A percentile compares a stretch with the other conserved stretches of the same genome.
These are phyloP conservation scores for Herpomyces periplanetae DNA, from an alignment of 2,329 filamentous ascomycete species.

Conservation along the genomic window DNA sequence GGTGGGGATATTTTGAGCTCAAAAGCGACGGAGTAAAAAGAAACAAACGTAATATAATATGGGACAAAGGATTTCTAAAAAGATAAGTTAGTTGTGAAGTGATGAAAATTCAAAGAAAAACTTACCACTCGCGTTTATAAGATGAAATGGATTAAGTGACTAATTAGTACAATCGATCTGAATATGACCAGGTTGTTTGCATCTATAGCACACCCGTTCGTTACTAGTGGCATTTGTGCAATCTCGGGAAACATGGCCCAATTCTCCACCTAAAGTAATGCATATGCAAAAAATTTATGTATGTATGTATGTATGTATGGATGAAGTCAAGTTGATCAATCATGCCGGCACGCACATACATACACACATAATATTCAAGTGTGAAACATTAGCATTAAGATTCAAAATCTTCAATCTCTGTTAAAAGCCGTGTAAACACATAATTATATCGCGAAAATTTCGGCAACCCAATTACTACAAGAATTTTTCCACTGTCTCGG, in stretches of 20 bases:
- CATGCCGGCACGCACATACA: background rate
- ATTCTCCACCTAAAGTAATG: constrained; percentile 20
- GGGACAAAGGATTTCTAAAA: constrained; percentile 1
- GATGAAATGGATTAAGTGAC: constrained; percentile 2
- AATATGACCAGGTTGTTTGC: constrained; percentile 48
- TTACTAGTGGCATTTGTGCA: constrained; percentile 63
- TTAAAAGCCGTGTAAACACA: too few species aligned
- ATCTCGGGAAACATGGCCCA: constrained; percentile 75
- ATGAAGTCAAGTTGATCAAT: background rate
- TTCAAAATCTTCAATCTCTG: too few species aligned
- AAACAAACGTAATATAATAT: too few species aligned
- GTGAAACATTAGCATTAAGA: too few species aligned
- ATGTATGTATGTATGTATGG: constrained; percentile 1
- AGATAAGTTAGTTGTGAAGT: background rate
- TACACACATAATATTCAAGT: too few species aligned
- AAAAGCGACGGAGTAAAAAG: too few species aligned
- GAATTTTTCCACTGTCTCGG: too few species aligned
- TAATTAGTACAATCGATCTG: constrained; percentile 75
- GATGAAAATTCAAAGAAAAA: background rate
- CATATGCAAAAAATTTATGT: constrained; percentile 2
- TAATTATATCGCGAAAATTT: too few species aligned
- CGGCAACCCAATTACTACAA: too few species aligned
- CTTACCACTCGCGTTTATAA: constrained; percentile 1
- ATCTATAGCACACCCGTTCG: constrained; percentile 98
- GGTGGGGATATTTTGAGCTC: too few species aligned